Evolutionary conservation across 768 basidiomycete species (phyloP), one percentile per base, ranked within the genome.

Genomic region (Kwoniella dendrophila): DNA sequence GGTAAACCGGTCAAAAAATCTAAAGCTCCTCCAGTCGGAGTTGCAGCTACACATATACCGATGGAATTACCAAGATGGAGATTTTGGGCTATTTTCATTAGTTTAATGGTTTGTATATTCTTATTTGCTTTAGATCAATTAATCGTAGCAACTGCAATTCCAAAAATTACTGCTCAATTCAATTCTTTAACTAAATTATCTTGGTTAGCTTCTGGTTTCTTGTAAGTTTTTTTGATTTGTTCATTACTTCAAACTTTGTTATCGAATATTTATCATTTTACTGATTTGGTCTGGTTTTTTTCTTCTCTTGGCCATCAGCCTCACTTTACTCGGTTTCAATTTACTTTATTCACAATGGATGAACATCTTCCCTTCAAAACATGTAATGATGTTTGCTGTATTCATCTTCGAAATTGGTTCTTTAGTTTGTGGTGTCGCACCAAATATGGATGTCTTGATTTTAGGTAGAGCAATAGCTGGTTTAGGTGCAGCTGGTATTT

Each of bases 401-500:
- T 56, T 68, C 68, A 64, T 83, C 54, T 83, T 84, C 67, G 83
- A 84, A 64, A 62, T 83, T 22, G 83, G 84, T 2, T 81, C 79
- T 1, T 64, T 81, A 18, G 66, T 83, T 38, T 84, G 83, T 67
- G 84, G 81, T 30, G 75, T 80, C 0, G 72, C 79, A 0, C 72
- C 74, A 0, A 65, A 53, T 30, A 76, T 79, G 71, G 47, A 62
- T 3, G 72, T 74, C 33, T 53, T 78, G 51, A 75, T 78, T 40
- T 72, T 83, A 49, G 84, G 84, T 11, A 73, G 83, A 18, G 83
- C 83, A 0, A 66, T 84, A 36, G 76, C 81, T 2, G 84, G 84
- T 11, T 59, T 83, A 2, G 84, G 83, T 1, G 83, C 81, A 0
- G 80, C 81, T 0, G 82, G 82, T 34, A 76, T 81, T 45, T 78